Conservation (phyloP, 2,329 filamentous ascomycete genomes). For the Fusarium avenaceum region DNA sequence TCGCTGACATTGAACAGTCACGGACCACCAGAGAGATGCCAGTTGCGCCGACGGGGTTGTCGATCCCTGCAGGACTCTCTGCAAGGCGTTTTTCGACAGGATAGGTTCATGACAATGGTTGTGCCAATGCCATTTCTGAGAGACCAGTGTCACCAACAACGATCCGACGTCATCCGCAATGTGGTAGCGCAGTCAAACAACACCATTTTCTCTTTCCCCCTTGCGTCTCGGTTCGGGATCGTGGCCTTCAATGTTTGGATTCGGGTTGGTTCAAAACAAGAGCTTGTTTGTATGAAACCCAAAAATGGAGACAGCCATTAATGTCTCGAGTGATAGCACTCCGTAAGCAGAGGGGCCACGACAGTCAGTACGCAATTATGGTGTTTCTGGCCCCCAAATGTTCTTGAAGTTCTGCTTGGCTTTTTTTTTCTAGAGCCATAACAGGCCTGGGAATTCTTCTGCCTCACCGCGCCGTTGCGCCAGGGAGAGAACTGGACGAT, state of each 20-base stretch:
- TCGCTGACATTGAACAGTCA: conserved; percentile 36
- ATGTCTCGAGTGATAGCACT: conserved; percentile 3
- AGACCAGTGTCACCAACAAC: conserved; percentile 16
- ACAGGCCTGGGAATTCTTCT: conserved; percentile 40
- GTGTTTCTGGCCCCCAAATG: conserved; percentile 27
- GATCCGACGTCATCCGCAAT: conserved; percentile 37
- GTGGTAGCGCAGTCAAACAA: conserved; percentile 24
- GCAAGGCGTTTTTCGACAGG: conserved; percentile 53
- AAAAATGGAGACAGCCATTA: conserved; percentile 13
- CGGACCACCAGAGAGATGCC: conserved; percentile 30
- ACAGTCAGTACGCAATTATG: conserved; percentile 42
- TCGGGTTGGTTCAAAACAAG: conserved; percentile 5
- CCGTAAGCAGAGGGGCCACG: conserved; percentile 37
- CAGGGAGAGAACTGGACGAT: conserved; percentile 17
- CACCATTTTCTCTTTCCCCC: conserved; percentile 27
- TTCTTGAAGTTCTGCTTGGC: conserved; percentile 18
- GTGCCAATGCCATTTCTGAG: conserved; percentile 40
- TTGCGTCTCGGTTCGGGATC: conserved; percentile 29
- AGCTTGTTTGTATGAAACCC: conserved; percentile 16
- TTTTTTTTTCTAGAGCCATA: conserved; percentile 24
- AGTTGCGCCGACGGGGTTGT: conserved; percentile 16
- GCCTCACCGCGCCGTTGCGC: conserved; percentile 23
- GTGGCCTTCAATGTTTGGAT: conserved; percentile 7
- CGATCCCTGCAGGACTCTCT: conserved; percentile 46
- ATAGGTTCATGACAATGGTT: conserved; percentile 51